Percentiles rank a stretch among this genome's conserved stretches.
These are phyloP conservation scores for Lithocarpus polystachyus DNA, from an alignment of 306 rosid genomes.

Conservation along the genomic window DNA sequence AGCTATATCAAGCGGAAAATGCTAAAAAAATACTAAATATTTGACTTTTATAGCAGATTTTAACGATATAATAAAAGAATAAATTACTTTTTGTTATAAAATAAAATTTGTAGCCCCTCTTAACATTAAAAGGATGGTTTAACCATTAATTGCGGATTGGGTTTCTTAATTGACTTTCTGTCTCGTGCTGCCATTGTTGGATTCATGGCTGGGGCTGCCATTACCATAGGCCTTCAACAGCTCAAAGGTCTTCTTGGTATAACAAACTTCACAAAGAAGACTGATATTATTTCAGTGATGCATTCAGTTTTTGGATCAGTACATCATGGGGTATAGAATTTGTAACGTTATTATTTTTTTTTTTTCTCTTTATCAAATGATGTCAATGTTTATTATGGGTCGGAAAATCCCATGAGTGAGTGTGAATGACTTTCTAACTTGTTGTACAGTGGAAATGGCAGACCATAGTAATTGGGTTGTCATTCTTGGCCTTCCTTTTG, in stretches of 20 bases:
- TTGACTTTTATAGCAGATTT: no score
- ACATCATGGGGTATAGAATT: conserved; percentile 63
- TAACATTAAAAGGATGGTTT: neutral
- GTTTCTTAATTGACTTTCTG: conserved; percentile 81
- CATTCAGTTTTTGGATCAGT: conserved; percentile 46
- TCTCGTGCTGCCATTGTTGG: conserved; percentile 93
- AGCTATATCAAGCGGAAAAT: no score
- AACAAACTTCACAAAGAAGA: conserved; percentile 56
- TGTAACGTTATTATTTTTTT: neutral
- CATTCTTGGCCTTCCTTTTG: conserved; percentile 67
- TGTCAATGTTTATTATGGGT: no score
- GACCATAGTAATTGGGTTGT: conserved; percentile 61
- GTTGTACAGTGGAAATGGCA: conserved; percentile 84
- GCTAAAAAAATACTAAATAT: no score
- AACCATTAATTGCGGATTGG: conserved; percentile 47
- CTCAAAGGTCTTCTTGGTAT: conserved; percentile 84
- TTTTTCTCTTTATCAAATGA: neutral
- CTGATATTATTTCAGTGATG: conserved; percentile 74
- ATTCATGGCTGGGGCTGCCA: conserved; percentile 94
- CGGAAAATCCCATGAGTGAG: neutral
- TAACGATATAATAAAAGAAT: no score
- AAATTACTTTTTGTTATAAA: no score
- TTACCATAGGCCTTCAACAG: conserved; percentile 82
- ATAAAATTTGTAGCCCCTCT: no score
- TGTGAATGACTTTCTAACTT: neutral